phyloP scores from a whole-genome alignment of 805 yeast species.

The Yueomyces sinensis region DNA sequence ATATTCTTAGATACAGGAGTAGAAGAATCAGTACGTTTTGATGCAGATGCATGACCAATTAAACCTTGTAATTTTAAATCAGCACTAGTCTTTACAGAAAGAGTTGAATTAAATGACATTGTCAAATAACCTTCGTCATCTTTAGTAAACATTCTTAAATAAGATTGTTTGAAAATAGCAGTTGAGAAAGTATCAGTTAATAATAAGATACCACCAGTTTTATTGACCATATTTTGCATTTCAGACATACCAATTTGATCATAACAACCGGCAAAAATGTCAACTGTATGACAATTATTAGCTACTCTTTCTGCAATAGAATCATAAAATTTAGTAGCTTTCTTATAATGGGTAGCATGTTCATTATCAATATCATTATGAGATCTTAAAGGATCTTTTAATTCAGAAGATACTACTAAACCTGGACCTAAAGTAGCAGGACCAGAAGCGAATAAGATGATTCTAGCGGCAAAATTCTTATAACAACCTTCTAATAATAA shows the following conservation, averaged over 20 bases:
- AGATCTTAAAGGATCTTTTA: conserved; percentile 90
- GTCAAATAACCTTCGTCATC: conserved; percentile 75
- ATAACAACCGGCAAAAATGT: conserved; percentile 84
- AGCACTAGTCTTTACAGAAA: conserved; percentile 74
- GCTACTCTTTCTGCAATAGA: conserved; percentile 57
- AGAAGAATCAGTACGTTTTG: conserved; percentile 39
- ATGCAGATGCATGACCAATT: conserved; percentile 79
- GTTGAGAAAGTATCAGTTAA: conserved; percentile 90
- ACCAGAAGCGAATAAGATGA: conserved; percentile 83
- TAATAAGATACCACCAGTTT: conserved; percentile 79
- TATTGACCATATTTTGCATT: conserved; percentile 71
- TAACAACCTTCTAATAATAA: conserved; percentile 66
- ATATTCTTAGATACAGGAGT: conserved; percentile 36
- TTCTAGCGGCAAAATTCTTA: conserved; percentile 75
- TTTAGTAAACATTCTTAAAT: conserved; percentile 69
- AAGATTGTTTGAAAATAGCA: conserved; percentile 82
- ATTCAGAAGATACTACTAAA: conserved; percentile 73
- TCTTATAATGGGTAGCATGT: conserved; percentile 69
- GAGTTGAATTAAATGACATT: conserved; percentile 78
- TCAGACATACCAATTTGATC: conserved; percentile 91
- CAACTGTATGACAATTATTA: conserved; percentile 61
- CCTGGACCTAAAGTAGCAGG: conserved; percentile 93
- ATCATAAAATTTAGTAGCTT: conserved; percentile 71
- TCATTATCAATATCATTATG: conserved; percentile 92
- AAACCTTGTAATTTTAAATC: conserved; percentile 83